Base-by-base conservation (phyloP, 257 asterid species). In the Scutellaria baicalensis region DNA sequence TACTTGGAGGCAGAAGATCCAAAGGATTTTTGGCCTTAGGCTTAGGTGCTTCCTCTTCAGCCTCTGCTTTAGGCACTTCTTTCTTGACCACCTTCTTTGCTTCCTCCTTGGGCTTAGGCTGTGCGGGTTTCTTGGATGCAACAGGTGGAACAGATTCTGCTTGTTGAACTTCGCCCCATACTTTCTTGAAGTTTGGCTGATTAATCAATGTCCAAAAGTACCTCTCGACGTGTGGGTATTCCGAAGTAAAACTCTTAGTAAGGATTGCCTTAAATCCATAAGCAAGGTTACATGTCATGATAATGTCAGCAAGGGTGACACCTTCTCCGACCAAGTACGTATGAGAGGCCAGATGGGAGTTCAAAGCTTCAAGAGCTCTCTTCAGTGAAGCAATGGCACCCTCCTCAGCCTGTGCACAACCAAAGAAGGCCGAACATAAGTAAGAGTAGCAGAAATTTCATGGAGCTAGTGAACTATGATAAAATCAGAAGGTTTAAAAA, bases 1-100 rank as follows among this genome's bases (percentile, higher is more conserved):
- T 73, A 42, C 98, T 93, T 14, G 98, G 97, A 36, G 98, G 98
- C 84, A 93, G 74, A 50, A 93, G 95, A 77, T 93, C 98, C 73
- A 93, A 80, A 3, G 98, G 96, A 73, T 93, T 93, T 87, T 91
- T 91, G 39, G 97, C 75, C 82, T 90, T 93, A 1, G 96, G 94
- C 87, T 93, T 93, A 23, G 97, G 97, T 48, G 95, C 96, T 73
- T 84, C 92, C 49, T 83, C 95, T 51, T 84, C 89, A 35, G 38
- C 86, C 0, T 13, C 88, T 1, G 36, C 80, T 39, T 85, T 86
- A 36, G 57, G 62, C 47, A 75, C 89, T 66, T 83, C 93, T 66
- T 88, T 86, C 86, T 85, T 86, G 27, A 42, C 86, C 65, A 78
- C 89, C 75, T 79, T 81, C 85, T 87, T 86, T 18, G 88, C 79